Evolutionary conservation across 257 asterid genomes (phyloP).

Genomic region (Solanum medicagineum): DNA sequence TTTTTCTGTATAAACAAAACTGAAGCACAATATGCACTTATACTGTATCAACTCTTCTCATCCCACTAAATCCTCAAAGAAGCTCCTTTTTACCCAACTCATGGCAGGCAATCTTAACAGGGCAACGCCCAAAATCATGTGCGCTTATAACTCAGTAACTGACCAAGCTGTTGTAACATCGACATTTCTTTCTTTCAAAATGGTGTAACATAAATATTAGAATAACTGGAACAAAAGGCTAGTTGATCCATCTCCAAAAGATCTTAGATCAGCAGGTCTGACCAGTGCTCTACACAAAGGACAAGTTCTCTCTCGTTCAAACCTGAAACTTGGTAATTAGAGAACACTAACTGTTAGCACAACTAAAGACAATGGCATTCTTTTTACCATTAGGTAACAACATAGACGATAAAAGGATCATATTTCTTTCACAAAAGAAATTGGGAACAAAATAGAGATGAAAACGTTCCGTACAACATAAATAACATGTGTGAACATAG

Average conservation of each 20-base stretch:
- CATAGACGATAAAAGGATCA: background rate
- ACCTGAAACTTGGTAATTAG: conserved; percentile 29
- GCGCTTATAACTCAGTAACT: background rate
- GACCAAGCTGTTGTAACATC: background rate
- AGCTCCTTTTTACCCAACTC: background rate
- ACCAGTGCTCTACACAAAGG: conserved; percentile 83
- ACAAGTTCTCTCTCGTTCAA: conserved; percentile 81
- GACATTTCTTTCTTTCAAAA: background rate
- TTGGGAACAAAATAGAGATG: background rate
- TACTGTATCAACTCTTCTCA: background rate
- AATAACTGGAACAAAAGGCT: conserved; percentile 55
- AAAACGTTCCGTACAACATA: background rate
- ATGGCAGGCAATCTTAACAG: background rate
- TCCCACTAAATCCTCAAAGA: background rate
- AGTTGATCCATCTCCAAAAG: conserved; percentile 84
- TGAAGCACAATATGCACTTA: background rate
- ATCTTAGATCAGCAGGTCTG: conserved; percentile 68
- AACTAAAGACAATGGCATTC: background rate
- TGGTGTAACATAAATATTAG: background rate
- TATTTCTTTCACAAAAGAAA: background rate
- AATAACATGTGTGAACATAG: background rate
- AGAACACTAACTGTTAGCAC: background rate
- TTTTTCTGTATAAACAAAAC: background rate
- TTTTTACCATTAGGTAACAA: background rate
- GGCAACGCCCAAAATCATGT: background rate